Base-by-base conservation (phyloP, 2,329 filamentous ascomycete genomes). In the Epichloe uncinata region DNA sequence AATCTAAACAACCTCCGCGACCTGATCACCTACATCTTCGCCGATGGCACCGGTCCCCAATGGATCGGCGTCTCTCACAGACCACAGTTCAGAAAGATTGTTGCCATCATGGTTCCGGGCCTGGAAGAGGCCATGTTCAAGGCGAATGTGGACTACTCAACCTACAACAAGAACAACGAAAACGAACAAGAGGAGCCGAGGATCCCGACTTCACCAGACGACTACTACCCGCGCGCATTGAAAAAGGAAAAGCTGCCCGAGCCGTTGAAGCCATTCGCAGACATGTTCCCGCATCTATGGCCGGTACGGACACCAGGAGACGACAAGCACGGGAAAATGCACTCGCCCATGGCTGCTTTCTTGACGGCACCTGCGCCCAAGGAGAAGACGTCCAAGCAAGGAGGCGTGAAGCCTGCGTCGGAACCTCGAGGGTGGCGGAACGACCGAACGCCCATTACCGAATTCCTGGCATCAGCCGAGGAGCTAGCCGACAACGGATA, bases 121-220 rank as follows among this genome's bases (percentile, higher is more conserved):
- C 69, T 98, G 22, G 91, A 97, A 62, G 79, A 87, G 60, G 85
- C 81, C 54, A 93, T 97, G 85, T 95, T 97, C 68, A 79, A 85
- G 63, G 74, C 78, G 12, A 62, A 67, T 37, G 71, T 75, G 37
- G 68, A 80, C 55, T 74, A 74, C 45, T 61, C 66, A 9, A 66
- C 61, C 1, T 79, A 73, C 58, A 70, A 73, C 42, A 62, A 69
- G 26, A 30, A 42, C 49, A 49, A 59, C 45, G 58, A 62, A 20
- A 57, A 59, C 50, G 53, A 62, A 35, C 60, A 68, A 16, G 61
- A 46, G 12, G 45, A 20, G 34, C 38, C 68, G 41, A 47, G 53
- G 3, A 55, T 65, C 13, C 54, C 60, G n/a, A 70, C 69, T 2
- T 72, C 72, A 2, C 76, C 77, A 1, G 79, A 83, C 57, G 74